Evolutionary conservation across 805 yeast species (phyloP).

Genomic region (Pichia heedii): DNA sequence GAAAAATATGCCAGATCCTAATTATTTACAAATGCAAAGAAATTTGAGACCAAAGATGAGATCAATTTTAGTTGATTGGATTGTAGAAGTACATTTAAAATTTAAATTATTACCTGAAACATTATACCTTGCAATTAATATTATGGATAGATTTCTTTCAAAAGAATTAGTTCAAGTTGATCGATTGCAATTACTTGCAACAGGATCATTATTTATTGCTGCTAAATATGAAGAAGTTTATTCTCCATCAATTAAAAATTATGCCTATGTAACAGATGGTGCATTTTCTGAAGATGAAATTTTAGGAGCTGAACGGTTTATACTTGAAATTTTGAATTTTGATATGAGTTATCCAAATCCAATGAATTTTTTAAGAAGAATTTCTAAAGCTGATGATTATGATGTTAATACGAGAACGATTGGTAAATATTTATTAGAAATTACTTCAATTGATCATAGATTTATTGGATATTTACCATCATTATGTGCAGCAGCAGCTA

Average conservation of each 20-base stretch:
- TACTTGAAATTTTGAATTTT: constrained; percentile 62
- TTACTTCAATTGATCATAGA: constrained; percentile 63
- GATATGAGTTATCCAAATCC: constrained; percentile 83
- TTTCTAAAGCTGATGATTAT: constrained; percentile 85
- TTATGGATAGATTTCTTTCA: constrained; percentile 83
- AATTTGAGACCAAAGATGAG: constrained; percentile 75
- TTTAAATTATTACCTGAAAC: constrained; percentile 83
- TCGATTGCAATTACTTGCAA: constrained; percentile 76
- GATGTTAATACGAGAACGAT: constrained; percentile 75
- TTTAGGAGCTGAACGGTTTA: constrained; percentile 71
- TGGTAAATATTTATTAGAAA: constrained; percentile 78
- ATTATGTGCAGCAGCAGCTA: constrained; percentile 75
- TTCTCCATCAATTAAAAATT: constrained; percentile 76
- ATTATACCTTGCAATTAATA: constrained; percentile 68
- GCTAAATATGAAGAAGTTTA: constrained; percentile 92
- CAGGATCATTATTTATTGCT: constrained; percentile 79
- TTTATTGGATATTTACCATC: constrained; percentile 72
- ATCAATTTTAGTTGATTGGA: constrained; percentile 86
- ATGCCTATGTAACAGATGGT: constrained; percentile 82
- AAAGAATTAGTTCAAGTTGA: constrained; percentile 65
- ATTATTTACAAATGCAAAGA: constrained; percentile 54
- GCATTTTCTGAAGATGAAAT: constrained; percentile 75
- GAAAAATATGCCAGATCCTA: constrained; percentile 64
- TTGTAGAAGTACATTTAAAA: constrained; percentile 78
- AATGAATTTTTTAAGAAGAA: constrained; percentile 78